These are phyloP conservation scores for Datura wrightii DNA, from an alignment of 257 asterid genomes.

Conservation along the genomic window DNA sequence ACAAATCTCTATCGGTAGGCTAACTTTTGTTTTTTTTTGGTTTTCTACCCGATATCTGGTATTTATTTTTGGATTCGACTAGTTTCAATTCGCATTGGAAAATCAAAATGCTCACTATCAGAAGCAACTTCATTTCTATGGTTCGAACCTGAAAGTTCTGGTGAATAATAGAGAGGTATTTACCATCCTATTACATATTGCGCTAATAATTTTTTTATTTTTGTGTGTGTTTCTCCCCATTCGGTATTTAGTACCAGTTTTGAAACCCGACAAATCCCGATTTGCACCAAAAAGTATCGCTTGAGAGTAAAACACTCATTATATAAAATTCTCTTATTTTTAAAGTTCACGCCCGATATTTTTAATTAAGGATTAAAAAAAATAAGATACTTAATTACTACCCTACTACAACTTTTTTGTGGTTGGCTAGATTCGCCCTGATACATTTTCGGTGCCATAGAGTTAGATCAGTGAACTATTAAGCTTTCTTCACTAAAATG, in stretches of 20 bases:
- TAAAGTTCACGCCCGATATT: background rate
- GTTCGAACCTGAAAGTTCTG: background rate
- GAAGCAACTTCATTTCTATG: background rate
- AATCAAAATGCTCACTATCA: background rate
- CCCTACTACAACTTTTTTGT: background rate
- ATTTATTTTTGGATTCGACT: background rate
- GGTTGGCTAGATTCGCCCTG: background rate
- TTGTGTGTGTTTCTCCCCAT: background rate
- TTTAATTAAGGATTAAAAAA: background rate
- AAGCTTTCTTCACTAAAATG: no score
- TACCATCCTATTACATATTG: background rate
- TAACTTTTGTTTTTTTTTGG: background rate
- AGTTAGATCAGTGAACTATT: no score
- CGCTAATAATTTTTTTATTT: background rate
- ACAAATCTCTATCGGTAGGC: background rate
- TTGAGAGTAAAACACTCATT: background rate
- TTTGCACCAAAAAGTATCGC: background rate
- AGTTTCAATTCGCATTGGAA: background rate
- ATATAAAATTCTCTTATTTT: background rate
- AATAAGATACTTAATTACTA: background rate
- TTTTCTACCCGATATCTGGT: background rate
- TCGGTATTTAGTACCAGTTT: background rate
- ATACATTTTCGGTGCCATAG: no score
- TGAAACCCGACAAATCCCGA: background rate
- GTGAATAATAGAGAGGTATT: background rate